Evolutionary conservation across 306 rosid genomes (phyloP), one percentile per base, ranked within the genome.

Genomic region (Inga laurina): DNA sequence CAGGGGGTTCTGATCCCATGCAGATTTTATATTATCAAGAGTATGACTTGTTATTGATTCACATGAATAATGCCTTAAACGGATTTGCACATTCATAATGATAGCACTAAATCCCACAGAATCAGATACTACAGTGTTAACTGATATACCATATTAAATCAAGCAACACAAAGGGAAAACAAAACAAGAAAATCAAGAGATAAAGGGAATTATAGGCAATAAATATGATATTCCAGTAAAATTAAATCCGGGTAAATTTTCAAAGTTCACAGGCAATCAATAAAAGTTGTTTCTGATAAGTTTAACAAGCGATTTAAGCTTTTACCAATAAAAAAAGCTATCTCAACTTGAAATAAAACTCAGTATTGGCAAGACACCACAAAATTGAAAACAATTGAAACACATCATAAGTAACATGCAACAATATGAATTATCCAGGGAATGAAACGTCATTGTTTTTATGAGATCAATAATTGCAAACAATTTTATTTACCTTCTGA

Each of bases 311-410:
- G 44, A 71, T 43, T n/a, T 14, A 43, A 21, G 81, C 85, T 41
- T 76, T 80, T 80, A 84, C 75, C 65, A 68, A 57, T 54, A 66
- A 57, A 69, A 69, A 48, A 69, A 69, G 10, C 12, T 72, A 72
- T 24, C 32, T 21, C 39, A 72, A 72, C 41, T 15, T 24, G 56
- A 45, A 24, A 13, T 41, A 22, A 72, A 72, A 45, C 35, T 11
- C 18, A 73, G 49, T 24, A 32, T 27, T 72, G 37, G 49, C 75
- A 45, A 45, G n/a, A 24, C 57, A 24, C 41, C 57, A 46, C 75
- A 79, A 45, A 72, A 44, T 12, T 44, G 21, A n/a, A 41, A n/a
- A 45, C 19, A 72, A 45, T 4, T 13, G 14, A 45, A 72, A 72
- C 34, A 16, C 39, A 24, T 45, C 76, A 46, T 6, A 24, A 4